Percentiles rank a stretch among this genome's conserved stretches.
Evolutionary conservation across 148 eudicot genomes (phyloP).

Genomic region (Salicornia ramosissima): DNA sequence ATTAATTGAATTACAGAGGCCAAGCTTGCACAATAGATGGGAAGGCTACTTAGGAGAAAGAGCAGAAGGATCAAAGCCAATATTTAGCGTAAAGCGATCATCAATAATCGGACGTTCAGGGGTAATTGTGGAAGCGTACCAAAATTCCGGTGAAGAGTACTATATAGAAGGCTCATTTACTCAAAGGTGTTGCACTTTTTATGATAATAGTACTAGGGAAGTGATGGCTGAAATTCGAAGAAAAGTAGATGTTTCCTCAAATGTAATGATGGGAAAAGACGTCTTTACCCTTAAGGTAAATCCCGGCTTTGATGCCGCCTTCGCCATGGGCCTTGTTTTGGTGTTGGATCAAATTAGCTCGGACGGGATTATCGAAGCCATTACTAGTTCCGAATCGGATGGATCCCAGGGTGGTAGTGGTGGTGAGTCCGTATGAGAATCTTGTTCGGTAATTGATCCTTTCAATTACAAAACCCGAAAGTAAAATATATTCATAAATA

Average conservation of each 20-base stretch:
- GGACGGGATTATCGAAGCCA: conserved; percentile 22
- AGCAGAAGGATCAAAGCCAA: conserved; percentile 57
- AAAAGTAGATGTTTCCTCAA: conserved; percentile 62
- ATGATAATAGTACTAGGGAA: conserved; percentile 34
- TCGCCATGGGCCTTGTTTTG: conserved; percentile 79
- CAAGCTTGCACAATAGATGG: conserved; percentile 91
- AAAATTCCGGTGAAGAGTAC: conserved; percentile 49
- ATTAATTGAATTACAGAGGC: conserved; percentile 40
- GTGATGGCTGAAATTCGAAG: conserved; percentile 71
- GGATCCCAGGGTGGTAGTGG: not conserved
- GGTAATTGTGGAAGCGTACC: conserved; percentile 64
- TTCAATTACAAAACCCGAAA: too few relatives aligned
- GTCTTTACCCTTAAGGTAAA: conserved; percentile 53
- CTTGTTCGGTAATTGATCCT: not conserved
- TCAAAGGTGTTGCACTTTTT: conserved; percentile 57
- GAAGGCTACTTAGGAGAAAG: conserved; percentile 80
- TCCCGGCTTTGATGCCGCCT: conserved; percentile 77
- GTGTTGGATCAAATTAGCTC: conserved; percentile 69
- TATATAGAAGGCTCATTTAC: conserved; percentile 70
- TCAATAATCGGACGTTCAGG: conserved; percentile 79
- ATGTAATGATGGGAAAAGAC: conserved; percentile 71
- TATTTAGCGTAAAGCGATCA: conserved; percentile 75
- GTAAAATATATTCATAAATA: too few relatives aligned
- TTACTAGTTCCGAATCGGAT: conserved; percentile 7
- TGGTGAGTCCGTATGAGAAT: not conserved